phyloP scores from a whole-genome alignment of 495 filamentous ascomycete species.

The Aspergillus nidulans region DNA sequence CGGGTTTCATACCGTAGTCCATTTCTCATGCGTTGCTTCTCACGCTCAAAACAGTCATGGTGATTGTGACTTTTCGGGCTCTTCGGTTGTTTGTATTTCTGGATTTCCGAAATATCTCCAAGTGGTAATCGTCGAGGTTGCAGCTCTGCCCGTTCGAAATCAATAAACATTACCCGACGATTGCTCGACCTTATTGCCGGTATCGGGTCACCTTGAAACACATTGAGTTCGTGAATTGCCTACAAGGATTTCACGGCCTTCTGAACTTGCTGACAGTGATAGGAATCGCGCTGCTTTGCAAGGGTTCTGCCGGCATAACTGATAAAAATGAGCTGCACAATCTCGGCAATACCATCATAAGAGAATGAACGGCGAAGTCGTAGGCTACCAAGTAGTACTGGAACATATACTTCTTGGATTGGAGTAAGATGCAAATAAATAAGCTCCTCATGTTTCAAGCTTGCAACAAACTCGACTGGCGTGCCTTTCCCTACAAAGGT shows the following conservation, averaged over 20 bases:
- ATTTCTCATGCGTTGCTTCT: too few species aligned
- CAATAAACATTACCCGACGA: conserved; percentile 21
- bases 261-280: not conserved
- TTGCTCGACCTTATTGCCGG: conserved; percentile 19
- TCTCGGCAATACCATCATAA: conserved; percentile 29
- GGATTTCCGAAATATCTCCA: not conserved
- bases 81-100: not conserved
- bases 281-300: too few species aligned
- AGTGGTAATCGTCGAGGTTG: conserved; percentile 12
- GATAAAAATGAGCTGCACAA: conserved; percentile 32
- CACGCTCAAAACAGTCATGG: too few species aligned
- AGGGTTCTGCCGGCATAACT: conserved; percentile 25
- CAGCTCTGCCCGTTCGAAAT: conserved; percentile 20
- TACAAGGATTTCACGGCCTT: conserved; percentile 16
- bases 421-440: conserved; percentile 31
- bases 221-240: conserved; percentile 15
- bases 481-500: conserved; percentile 45
- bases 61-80: too few species aligned
- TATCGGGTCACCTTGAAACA: conserved; percentile 19
- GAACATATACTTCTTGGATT: conserved; percentile 31
- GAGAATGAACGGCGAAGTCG: conserved; percentile 27
- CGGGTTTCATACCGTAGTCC: too few species aligned
- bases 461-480: conserved; percentile 19
- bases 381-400: conserved; percentile 31
- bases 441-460: conserved; percentile 25